Percentiles rank a stretch among this genome's conserved stretches.
phyloP scores from a whole-genome alignment of 2,329 filamentous ascomycete species.

The Venturiaceae sp. region DNA sequence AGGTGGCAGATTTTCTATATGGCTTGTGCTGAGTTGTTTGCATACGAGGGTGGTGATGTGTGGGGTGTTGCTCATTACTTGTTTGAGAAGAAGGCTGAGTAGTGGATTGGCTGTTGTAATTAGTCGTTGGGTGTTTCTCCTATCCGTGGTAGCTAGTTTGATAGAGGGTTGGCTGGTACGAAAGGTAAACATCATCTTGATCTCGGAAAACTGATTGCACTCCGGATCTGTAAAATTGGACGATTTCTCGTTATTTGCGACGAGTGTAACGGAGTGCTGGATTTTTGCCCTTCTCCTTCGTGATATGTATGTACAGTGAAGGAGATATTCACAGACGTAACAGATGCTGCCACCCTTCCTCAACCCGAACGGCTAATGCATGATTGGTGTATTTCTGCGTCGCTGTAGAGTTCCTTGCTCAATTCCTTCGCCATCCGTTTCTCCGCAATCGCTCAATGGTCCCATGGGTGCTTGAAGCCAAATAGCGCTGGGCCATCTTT shows the following conservation, averaged over 20 bases:
- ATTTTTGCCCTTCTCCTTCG: too few relatives aligned
- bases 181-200: too few relatives aligned
- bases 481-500: constrained; percentile 87
- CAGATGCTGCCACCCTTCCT: background rate
- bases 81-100: constrained; percentile 45
- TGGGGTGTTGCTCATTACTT: constrained; percentile 61
- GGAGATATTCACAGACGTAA: background rate
- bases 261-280: background rate
- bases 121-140: too few relatives aligned
- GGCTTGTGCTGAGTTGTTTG: constrained; percentile 61
- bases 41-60: constrained; percentile 53
- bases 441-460: constrained; percentile 52
- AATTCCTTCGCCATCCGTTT: background rate
- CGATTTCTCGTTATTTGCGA: too few relatives aligned
- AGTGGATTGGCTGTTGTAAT: too few relatives aligned
- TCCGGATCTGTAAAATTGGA: too few relatives aligned
- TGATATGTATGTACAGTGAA: background rate
- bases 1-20: constrained; percentile 66
- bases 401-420: background rate
- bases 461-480: constrained; percentile 95
- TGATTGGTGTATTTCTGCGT: background rate
- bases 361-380: background rate
- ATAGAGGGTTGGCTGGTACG: too few relatives aligned
- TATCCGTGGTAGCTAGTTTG: too few relatives aligned
- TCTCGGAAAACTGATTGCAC: too few relatives aligned